phyloP scores from a whole-genome alignment of 768 basidiomycete species.

The Kondoa subrosea region DNA sequence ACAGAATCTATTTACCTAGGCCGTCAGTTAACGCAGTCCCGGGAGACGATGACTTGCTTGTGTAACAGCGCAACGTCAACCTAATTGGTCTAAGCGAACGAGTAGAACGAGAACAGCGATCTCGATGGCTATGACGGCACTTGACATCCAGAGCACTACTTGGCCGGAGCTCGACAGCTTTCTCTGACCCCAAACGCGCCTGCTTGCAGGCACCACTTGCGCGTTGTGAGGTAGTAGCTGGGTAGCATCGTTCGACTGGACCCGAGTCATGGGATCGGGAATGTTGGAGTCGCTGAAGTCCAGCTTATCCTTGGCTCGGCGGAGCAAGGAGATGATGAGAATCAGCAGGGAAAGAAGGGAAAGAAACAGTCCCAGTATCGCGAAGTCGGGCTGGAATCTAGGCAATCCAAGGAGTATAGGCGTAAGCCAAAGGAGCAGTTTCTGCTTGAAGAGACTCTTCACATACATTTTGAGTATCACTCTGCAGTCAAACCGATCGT shows the following conservation, averaged over 20 bases:
- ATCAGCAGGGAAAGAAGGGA: slow-evolving; percentile 9
- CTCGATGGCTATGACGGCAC: slow-evolving; percentile 10
- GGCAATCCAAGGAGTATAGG: too few species aligned
- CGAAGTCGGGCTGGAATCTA: not conserved
- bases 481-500: too few species aligned
- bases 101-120: slow-evolving; percentile 11
- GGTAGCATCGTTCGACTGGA: not conserved
- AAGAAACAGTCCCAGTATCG: slow-evolving; percentile 14
- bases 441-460: slow-evolving; percentile 3
- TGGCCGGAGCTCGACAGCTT: slow-evolving; percentile 11
- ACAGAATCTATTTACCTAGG: too few species aligned
- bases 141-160: slow-evolving; percentile 10
- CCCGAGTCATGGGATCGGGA: not conserved
- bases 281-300: slow-evolving; percentile 18
- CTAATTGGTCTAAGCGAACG: slow-evolving; percentile 8
- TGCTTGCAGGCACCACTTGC: slow-evolving; percentile 4
- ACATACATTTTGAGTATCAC: slow-evolving; percentile 21
- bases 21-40: too few species aligned
- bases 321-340: slow-evolving; percentile 9
- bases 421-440: not conserved
- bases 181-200: slow-evolving; percentile 14
- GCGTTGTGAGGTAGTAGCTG: too few species aligned
- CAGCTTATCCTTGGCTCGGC: slow-evolving; percentile 8
- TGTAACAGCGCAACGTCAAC: not conserved
- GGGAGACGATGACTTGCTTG: not conserved